Evolutionary conservation across 1,284 basidiomycete genomes (phyloP).

Genomic region (Moesziomyces sp.): DNA sequence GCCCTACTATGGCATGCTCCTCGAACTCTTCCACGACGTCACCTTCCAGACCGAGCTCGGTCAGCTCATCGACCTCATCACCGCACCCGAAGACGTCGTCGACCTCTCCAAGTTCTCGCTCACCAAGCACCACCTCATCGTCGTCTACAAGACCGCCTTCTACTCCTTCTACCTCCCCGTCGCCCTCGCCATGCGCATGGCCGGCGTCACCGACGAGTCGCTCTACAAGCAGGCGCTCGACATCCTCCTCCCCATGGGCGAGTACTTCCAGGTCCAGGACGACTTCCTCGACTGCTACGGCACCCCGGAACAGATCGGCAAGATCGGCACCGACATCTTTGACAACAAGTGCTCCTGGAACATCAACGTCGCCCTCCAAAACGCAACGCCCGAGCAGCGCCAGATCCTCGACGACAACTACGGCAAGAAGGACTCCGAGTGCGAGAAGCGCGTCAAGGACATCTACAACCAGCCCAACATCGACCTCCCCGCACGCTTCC

Average conservation of each 20-base stretch:
- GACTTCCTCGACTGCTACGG: slow-evolving; percentile 95
- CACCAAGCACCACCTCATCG: slow-evolving; percentile 89
- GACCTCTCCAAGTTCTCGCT: slow-evolving; percentile 87
- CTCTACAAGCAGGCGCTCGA: slow-evolving; percentile 83
- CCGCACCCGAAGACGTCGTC: slow-evolving; percentile 88
- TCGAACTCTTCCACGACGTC: slow-evolving; percentile 91
- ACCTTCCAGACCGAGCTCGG: slow-evolving; percentile 96
- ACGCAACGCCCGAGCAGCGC: slow-evolving; percentile 75
- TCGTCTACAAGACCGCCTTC: slow-evolving; percentile 96
- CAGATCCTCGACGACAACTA: slow-evolving; percentile 79
- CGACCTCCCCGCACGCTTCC: slow-evolving; percentile 73
- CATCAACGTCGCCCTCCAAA: slow-evolving; percentile 85
- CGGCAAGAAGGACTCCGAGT: slow-evolving; percentile 79
- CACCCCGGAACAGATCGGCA: slow-evolving; percentile 90
- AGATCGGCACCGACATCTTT: slow-evolving; percentile 96
- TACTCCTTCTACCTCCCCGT: slow-evolving; percentile 99
- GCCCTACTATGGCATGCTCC: slow-evolving; percentile 84
- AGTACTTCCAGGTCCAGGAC: slow-evolving; percentile 99
- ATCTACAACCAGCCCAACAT: slow-evolving; percentile 81
- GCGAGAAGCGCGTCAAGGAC: slow-evolving; percentile 79
- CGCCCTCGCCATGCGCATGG: slow-evolving; percentile 86
- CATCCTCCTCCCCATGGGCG: slow-evolving; percentile 91
- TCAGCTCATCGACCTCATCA: slow-evolving; percentile 93
- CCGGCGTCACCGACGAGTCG: slow-evolving; percentile 76
- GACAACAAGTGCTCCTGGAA: slow-evolving; percentile 99